Base-by-base conservation (phyloP, 768 basidiomycete species). In the Tulasnella calospora region DNA sequence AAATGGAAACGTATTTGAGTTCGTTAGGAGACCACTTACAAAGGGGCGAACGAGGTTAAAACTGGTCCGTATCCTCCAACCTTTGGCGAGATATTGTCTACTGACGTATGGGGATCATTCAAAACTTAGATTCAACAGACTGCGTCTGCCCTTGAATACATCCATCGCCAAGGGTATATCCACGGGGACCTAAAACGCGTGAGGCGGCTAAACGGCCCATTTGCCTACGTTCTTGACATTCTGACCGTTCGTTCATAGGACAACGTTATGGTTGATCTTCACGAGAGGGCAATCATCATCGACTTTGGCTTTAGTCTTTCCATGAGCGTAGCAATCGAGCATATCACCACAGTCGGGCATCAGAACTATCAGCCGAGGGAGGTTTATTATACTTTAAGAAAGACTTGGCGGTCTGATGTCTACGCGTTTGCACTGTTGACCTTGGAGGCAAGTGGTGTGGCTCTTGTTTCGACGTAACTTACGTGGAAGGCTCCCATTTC, bases 1-100 rank as follows among this genome's bases (percentile, higher is more conserved):
- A 30, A 72, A 72, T 72, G 71, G 71, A 3, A 72, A 72, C 33
- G 71, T 72, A 35, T 40, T 40, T 8, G 71, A 72, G 21, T 72
- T 40, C n/a, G 71, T 72, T 19, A 72, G 15, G n/a, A 27, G 13
- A 15, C 27, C 57, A 23, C 30, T n/a, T 15, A n/a, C 57, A 2
- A 61, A 30, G 27, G 57, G 57, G 10, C 57, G 2, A 61, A 27
- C 12, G 27, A n/a, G 23, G 30, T 30, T 61, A 30, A 30, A 30
- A 12, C 27, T 61, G 57, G 57, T 61, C 23, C n/a, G 57, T 61
- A 30, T 12, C 6, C 27, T 7, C 30, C 6, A 27, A 30, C 3
- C 27, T 7, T 4, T 3, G 3, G 10, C 12, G 30, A 13, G 30
- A 23, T 8, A n/a, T 1, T 30, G n/a, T 13, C 57, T 12, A 8